Conservation (phyloP, 2,329 filamentous ascomycete genomes). For the Penicillium sp. region DNA sequence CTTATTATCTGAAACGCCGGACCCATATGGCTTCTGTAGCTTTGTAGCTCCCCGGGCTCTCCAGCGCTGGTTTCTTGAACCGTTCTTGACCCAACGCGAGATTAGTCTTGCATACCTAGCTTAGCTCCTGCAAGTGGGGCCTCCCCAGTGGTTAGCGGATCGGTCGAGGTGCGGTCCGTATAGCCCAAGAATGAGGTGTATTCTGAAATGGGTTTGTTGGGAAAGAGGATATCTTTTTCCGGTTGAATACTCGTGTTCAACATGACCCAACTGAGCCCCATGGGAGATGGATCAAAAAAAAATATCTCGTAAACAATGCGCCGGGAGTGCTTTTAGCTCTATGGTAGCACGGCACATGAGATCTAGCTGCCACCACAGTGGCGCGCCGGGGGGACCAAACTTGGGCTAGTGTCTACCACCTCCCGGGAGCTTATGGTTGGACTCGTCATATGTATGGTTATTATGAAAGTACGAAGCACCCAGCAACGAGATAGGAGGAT, state of each 20-base stretch:
- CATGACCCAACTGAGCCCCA: not conserved
- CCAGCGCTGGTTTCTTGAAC: not conserved
- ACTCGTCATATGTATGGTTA: constrained; percentile 16
- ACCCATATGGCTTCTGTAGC: constrained; percentile 23
- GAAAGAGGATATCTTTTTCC: not conserved
- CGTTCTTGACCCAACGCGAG: not conserved
- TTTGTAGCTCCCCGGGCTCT: constrained; percentile 1
- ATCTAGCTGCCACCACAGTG: constrained; percentile 1
- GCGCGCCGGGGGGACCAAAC: not conserved
- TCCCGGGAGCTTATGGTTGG: constrained; percentile 2
- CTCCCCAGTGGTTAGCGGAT: not conserved
- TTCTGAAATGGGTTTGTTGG: not conserved
- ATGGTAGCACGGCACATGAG: not conserved
- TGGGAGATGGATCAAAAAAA: not conserved
- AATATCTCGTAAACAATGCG: not conserved
- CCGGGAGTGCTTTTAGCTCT: constrained; percentile 1
- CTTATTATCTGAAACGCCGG: constrained; percentile 20
- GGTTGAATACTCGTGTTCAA: not conserved
- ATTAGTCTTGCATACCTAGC: constrained; percentile 9
- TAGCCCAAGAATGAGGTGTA: not conserved
- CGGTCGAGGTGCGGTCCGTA: not conserved
- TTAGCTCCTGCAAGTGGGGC: constrained; percentile 8
- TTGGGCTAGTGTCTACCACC: constrained; percentile 6
- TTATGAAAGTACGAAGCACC: not conserved
- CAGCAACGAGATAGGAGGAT: not conserved